Conservation (phyloP, 176 grass and related monocot species). For the Areca catechu region DNA sequence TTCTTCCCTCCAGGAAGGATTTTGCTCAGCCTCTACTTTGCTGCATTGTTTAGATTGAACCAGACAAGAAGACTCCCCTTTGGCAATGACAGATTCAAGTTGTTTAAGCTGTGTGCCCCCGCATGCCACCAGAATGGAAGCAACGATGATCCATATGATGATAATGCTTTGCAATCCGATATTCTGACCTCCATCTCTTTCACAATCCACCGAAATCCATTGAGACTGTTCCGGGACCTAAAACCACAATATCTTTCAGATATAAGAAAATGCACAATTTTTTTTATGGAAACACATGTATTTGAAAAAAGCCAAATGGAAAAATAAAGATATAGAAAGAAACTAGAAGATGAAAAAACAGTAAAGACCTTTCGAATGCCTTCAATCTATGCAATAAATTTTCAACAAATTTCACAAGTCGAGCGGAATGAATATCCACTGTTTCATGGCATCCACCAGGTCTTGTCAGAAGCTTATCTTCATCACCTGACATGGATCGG, state of each 20-base stretch:
- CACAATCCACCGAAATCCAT: conserved; percentile 36
- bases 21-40: conserved; percentile 21
- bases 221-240: conserved; percentile 22
- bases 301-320: not conserved
- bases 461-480: conserved; percentile 5
- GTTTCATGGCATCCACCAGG: conserved; percentile 19
- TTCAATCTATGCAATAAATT: conserved; percentile 73
- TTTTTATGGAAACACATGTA: not conserved
- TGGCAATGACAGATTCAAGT: conserved; percentile 56
- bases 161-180: conserved; percentile 68
- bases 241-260: conserved; percentile 14
- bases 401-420: conserved; percentile 69
- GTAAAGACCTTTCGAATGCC: conserved; percentile 48
- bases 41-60: conserved; percentile 20
- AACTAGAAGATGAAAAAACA: not conserved
- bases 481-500: not conserved
- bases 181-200: conserved; percentile 75
- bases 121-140: conserved; percentile 83
- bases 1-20: conserved; percentile 1
- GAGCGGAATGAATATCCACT: conserved; percentile 55
- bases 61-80: conserved; percentile 34
- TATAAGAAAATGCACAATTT: not conserved
- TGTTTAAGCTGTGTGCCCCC: conserved; percentile 64
- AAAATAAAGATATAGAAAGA: not conserved
- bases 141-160: conserved; percentile 70